phyloP scores from a whole-genome alignment of 345 rosid genomes.

The Populus nigra region DNA sequence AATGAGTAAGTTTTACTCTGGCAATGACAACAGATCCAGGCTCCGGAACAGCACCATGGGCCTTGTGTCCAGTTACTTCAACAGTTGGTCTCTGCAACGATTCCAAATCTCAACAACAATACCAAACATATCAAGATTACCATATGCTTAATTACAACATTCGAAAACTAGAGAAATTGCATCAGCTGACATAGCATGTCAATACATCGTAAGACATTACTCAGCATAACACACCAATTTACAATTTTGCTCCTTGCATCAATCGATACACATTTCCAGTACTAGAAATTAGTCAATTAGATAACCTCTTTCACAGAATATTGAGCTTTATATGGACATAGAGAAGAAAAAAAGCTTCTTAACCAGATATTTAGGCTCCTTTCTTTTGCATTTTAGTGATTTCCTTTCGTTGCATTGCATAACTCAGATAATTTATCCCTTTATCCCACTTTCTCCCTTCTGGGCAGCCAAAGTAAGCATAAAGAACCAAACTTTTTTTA shows the following conservation, averaged over 20 bases:
- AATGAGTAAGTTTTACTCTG: slow-evolving; percentile 49
- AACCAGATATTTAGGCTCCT: no score
- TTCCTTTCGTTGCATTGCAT: no score
- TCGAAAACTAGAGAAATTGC: background rate
- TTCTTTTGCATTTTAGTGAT: no score
- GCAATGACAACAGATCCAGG: slow-evolving; percentile 78
- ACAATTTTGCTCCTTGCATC: background rate
- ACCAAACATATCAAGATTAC: background rate
- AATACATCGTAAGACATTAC: background rate
- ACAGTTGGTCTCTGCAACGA: slow-evolving; percentile 59
- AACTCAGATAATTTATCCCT: no score
- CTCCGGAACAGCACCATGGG: slow-evolving; percentile 80
- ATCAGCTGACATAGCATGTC: no score
- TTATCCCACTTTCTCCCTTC: no score
- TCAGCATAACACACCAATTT: background rate
- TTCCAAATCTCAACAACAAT: slow-evolving; percentile 2
- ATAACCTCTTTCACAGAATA: background rate
- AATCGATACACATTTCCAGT: background rate
- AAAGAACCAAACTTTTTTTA: no score
- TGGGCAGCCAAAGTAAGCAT: no score
- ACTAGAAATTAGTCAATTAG: background rate
- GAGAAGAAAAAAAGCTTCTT: background rate
- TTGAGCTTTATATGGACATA: background rate
- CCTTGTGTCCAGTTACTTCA: slow-evolving; percentile 81
- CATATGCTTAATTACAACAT: background rate